phyloP scores from a whole-genome alignment of 2,329 filamentous ascomycete species.

The Xylaria sp. region DNA sequence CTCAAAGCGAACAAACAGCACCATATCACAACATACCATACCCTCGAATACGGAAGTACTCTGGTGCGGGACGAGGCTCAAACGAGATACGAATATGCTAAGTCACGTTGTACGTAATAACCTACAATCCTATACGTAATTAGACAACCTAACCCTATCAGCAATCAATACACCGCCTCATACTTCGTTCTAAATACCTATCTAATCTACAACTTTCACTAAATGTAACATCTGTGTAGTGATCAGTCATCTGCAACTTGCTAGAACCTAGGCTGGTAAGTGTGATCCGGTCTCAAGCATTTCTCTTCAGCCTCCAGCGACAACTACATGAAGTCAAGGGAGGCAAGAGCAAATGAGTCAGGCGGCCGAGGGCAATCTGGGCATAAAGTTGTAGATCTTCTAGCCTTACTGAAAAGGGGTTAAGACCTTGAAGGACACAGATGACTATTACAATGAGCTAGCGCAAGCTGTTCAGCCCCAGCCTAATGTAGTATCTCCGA shows the following conservation, averaged over 20 bases:
- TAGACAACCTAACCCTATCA: background rate
- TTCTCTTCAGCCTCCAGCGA: background rate
- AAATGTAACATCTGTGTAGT: too few species aligned
- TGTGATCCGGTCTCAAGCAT: too few species aligned
- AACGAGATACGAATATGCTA: background rate
- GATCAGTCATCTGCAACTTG: too few species aligned
- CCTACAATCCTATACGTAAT: too few species aligned
- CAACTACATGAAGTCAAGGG: background rate
- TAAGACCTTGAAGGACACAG: background rate
- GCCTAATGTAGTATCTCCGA: background rate
- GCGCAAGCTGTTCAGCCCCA: background rate
- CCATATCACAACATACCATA: background rate
- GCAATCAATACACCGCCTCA: too few species aligned
- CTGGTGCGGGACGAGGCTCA: background rate
- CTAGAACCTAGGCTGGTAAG: too few species aligned
- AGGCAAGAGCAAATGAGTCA: background rate
- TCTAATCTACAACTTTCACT: too few species aligned
- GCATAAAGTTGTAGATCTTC: background rate
- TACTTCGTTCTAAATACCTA: too few species aligned
- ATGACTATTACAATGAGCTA: background rate
- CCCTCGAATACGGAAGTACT: background rate
- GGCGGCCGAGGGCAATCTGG: background rate
- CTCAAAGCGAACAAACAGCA: too few species aligned
- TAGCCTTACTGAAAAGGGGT: background rate
- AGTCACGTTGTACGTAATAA: too few species aligned